Conservation (phyloP, 495 filamentous ascomycete species). For the Penicillium nucicola region DNA sequence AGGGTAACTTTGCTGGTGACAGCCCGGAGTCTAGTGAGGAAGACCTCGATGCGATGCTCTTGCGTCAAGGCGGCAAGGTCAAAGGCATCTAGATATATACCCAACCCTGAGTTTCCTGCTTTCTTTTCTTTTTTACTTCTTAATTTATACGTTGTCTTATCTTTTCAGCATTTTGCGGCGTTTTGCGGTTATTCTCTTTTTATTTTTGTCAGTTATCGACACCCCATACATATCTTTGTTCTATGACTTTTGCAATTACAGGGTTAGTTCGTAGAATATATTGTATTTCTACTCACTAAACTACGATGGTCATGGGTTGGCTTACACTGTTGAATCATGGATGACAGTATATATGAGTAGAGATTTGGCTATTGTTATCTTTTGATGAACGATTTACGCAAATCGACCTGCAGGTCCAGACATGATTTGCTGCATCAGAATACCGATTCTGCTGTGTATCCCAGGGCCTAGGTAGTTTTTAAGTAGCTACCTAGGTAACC, state of each 20-base stretch:
- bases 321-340: too few relatives aligned
- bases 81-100: constrained; percentile 28
- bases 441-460: too few relatives aligned
- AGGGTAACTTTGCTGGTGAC: constrained; percentile 43
- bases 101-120: constrained; percentile 3
- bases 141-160: neutral
- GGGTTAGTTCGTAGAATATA: neutral
- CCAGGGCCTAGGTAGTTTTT: too few relatives aligned
- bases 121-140: constrained; percentile 8
- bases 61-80: constrained; percentile 23
- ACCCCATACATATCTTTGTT: neutral
- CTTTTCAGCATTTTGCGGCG: constrained; percentile 13
- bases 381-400: too few relatives aligned
- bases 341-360: too few relatives aligned
- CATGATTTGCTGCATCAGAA: too few relatives aligned
- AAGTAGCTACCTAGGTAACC: too few relatives aligned
- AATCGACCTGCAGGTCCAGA: too few relatives aligned
- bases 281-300: neutral
- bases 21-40: constrained; percentile 24
- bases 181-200: constrained; percentile 16
- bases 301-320: too few relatives aligned
- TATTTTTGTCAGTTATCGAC: neutral
- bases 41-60: constrained; percentile 17
- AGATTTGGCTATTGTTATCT: too few relatives aligned
- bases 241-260: neutral